Conservation (phyloP, 176 grass and related monocot genomes). For the Poa annua region DNA sequence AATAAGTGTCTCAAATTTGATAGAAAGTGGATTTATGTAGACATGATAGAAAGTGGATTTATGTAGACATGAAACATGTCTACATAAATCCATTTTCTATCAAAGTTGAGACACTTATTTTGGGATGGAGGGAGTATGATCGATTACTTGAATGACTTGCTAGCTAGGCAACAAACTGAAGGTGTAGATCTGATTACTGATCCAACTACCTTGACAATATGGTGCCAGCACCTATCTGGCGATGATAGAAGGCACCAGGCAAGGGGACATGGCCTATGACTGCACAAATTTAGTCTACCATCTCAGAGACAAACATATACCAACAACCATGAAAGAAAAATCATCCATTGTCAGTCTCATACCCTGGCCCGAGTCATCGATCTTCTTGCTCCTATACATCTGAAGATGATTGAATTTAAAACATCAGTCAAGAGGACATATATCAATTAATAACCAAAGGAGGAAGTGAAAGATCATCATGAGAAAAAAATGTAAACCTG, state of each 20-base stretch:
- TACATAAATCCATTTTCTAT: no score
- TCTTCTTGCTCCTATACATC: constrained; percentile 87
- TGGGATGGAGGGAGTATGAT: no score
- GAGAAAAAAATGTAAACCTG: constrained; percentile 42
- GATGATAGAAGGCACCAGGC: constrained; percentile 30
- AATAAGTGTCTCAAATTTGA: no score
- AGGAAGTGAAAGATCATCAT: not conserved
- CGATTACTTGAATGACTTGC: not conserved
- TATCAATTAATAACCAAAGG: not conserved
- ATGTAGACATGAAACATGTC: no score
- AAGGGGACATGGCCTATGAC: constrained; percentile 46
- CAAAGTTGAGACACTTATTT: no score
- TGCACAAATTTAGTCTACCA: not conserved
- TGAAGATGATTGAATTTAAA: constrained; percentile 27
- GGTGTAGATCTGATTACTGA: constrained; percentile 17
- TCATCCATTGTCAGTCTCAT: not conserved
- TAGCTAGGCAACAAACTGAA: not conserved
- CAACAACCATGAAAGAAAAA: not conserved
- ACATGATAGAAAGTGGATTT: no score
- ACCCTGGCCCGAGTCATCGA: constrained; percentile 64
- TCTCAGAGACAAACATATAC: not conserved
- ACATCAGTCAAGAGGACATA: not conserved
- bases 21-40: no score
- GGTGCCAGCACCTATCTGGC: constrained; percentile 28
- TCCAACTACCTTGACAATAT: constrained; percentile 55